Base-by-base conservation (phyloP, 192 early-diverging fungal species). In the Umbelopsis ramanniana region DNA sequence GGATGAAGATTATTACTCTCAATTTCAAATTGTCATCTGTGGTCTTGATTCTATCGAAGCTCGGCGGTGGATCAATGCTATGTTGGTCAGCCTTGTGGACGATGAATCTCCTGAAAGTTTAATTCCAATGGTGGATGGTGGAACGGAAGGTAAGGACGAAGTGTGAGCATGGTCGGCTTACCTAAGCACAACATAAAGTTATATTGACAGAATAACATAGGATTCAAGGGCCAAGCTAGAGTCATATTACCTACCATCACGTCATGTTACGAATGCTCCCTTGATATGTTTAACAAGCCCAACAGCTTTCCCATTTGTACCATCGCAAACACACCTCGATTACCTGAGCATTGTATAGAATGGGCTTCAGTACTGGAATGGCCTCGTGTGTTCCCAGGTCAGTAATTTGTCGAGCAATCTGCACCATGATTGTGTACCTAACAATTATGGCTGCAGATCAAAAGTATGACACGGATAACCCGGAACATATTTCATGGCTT, bases 311-410 rank as follows among this genome's bases (percentile, higher is more conserved):
- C 97, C 0, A 95, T 99, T 26, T 99, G 97, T 80, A 99, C 97
- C 4, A 99, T 99, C 76, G 96, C 97, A 45, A 98, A 99, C 74
- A 98, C 97, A 22, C 97, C 97, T 8, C 89, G 97, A 6, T 79
- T 99, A 35, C 97, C 97, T 4, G 97, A 99, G 75, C 97, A 99
- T 79, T 99, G 97, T 79, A 96, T 99, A 70, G 95, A 98, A 72
- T 99, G 93, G 91, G 97, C 97, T 6, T 95, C 92, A 23, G 85
- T 95, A 4, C 75, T 99, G n/a, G 90, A 93, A 72, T 99, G 96
- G 95, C 94, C 97, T 45, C 89, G 90, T 35, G 75, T 82, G 66
- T 94, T 91, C 73, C 89, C 89, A 45, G 85, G 90, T 86, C 88
- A 74, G 60, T 79, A 1, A 54, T 54, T 26, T 22, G 21, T 4